Evolutionary conservation across 345 rosid species (phyloP).

Genomic region (Mercurialis annua): DNA sequence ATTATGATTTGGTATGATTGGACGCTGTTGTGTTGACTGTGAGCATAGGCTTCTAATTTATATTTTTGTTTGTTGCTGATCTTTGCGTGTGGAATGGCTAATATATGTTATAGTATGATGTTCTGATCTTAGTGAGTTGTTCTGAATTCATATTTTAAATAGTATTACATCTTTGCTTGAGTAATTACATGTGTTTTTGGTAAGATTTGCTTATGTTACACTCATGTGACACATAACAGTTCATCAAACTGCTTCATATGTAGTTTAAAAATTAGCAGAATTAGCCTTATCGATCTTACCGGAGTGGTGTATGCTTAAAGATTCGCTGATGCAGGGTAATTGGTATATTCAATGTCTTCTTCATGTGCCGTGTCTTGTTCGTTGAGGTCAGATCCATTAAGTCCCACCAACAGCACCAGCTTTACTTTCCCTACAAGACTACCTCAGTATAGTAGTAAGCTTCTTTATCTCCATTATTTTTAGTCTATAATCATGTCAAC

Average conservation of each 20-base stretch:
- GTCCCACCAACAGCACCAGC: conserved; percentile 35
- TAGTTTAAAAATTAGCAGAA: conserved; percentile 87
- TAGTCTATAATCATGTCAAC: too few species aligned
- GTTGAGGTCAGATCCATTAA: conserved; percentile 43
- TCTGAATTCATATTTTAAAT: too few species aligned
- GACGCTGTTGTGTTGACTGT: too few species aligned
- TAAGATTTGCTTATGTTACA: not conserved
- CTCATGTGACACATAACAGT: conserved; percentile 52
- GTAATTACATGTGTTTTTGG: not conserved
- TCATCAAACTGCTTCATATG: conserved; percentile 77
- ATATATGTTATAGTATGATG: too few species aligned
- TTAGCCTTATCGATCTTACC: conserved; percentile 87
- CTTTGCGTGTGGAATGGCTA: too few species aligned
- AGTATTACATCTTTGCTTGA: not conserved
- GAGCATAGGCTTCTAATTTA: too few species aligned
- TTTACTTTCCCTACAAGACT: conserved; percentile 39
- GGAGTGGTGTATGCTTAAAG: conserved; percentile 68
- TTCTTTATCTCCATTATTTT: not conserved
- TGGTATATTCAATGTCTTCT: conserved; percentile 45
- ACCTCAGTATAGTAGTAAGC: conserved; percentile 46
- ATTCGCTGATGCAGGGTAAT: conserved; percentile 56
- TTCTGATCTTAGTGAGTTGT: too few species aligned
- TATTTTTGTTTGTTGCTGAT: too few species aligned
- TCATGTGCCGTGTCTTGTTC: conserved; percentile 44
- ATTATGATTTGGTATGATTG: too few species aligned